Evolutionary conservation across 2,329 filamentous ascomycete genomes (phyloP).

Genomic region (Colletotrichum sp.): DNA sequence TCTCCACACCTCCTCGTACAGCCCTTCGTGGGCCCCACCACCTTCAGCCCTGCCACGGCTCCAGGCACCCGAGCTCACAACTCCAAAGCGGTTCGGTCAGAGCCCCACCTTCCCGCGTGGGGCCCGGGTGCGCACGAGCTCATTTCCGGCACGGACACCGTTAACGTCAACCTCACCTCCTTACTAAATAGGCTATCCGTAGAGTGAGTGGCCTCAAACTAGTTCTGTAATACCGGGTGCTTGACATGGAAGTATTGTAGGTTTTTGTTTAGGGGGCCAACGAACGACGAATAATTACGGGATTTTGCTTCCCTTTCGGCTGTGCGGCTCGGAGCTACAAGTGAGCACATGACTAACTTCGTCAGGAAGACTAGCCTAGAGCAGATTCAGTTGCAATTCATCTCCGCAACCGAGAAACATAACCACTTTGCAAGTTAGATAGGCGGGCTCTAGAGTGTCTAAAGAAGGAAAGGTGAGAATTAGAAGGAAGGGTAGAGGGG

Average conservation of each 20-base stretch:
- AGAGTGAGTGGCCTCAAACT: background rate
- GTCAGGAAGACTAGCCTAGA: no score
- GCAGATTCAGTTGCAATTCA: no score
- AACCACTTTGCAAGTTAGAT: no score
- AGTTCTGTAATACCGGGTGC: background rate
- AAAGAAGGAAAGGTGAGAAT: no score
- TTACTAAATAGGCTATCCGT: background rate
- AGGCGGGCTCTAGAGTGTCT: no score
- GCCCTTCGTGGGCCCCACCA: background rate
- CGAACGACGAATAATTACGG: background rate
- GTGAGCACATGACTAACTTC: no score
- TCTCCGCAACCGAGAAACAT: no score
- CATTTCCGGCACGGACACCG: background rate
- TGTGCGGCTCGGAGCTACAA: background rate
- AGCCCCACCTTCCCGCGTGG: background rate
- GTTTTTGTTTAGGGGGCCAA: background rate
- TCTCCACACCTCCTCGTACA: no score
- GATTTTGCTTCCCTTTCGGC: background rate
- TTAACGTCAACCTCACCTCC: background rate
- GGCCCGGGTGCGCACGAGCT: background rate
- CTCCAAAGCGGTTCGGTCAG: background rate
- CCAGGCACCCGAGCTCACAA: background rate
- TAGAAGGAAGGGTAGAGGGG: no score
- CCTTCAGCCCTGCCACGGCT: background rate
- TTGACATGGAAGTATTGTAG: background rate